Percentiles rank a stretch among this genome's conserved stretches.
These are phyloP conservation scores for Cordyceps cateniannulata DNA, from an alignment of 2,329 filamentous ascomycete species.

Conservation along the genomic window DNA sequence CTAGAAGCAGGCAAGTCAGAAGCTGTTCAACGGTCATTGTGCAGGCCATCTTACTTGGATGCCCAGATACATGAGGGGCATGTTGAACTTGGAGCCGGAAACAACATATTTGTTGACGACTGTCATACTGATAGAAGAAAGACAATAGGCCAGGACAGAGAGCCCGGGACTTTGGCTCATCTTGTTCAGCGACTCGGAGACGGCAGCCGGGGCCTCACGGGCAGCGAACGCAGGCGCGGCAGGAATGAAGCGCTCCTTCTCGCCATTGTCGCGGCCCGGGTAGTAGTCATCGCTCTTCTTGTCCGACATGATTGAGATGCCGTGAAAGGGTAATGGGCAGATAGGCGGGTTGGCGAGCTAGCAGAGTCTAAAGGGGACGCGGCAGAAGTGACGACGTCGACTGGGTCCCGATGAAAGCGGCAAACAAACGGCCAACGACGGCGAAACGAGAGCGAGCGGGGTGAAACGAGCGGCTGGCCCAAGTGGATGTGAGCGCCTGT, in stretches of 20 bases:
- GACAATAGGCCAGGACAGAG: slow-evolving; percentile 78
- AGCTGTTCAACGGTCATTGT: not conserved
- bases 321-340: not conserved
- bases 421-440: not conserved
- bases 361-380: not conserved
- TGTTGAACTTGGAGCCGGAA: slow-evolving; percentile 76
- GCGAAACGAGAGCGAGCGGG: not conserved
- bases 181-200: slow-evolving; percentile 12
- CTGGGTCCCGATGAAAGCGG: not conserved
- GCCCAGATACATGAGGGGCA: slow-evolving; percentile 84
- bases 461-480: not conserved
- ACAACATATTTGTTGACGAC: slow-evolving; percentile 97
- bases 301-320: slow-evolving; percentile 9
- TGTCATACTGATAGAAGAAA: slow-evolving; percentile 89
- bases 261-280: slow-evolving; percentile 6
- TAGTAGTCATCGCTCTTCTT: slow-evolving; percentile 14
- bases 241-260: slow-evolving; percentile 14
- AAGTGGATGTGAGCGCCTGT: not conserved
- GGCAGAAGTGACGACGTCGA: not conserved
- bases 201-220: slow-evolving; percentile 2
- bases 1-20: slow-evolving; percentile 36
- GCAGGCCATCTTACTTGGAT: slow-evolving; percentile 61
- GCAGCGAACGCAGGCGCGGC: slow-evolving; percentile 3
- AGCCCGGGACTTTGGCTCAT: slow-evolving; percentile 27
- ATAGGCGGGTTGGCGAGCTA: not conserved